Percentiles rank a stretch among this genome's conserved stretches.
Evolutionary conservation across 495 filamentous ascomycete species (phyloP).

Genomic region (Podospora australis): DNA sequence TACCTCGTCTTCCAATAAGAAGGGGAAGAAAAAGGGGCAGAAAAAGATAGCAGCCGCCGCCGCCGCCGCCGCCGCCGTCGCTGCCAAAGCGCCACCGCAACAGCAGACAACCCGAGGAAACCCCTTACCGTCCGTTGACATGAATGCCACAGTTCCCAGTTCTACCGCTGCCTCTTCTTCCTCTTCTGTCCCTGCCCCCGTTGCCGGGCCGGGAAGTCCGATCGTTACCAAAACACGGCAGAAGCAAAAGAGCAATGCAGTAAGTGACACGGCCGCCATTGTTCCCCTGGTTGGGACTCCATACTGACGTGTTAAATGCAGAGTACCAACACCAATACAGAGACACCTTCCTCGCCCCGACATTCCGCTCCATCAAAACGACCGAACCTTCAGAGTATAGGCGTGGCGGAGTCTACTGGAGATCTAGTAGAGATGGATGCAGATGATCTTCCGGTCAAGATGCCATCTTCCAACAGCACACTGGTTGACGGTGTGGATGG

Average conservation of each 20-base stretch:
- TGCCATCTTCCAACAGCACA: background rate
- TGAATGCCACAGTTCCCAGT: slow-evolving; percentile 8
- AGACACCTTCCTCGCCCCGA: no score
- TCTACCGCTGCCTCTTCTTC: background rate
- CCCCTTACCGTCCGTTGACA: slow-evolving; percentile 12
- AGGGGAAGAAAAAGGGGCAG: slow-evolving; percentile 10
- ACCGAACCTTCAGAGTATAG: background rate
- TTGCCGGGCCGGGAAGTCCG: background rate
- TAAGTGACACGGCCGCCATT: slow-evolving; percentile 5
- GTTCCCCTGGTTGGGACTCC: no score
- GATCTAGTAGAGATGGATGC: slow-evolving; percentile 14
- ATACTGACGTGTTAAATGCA: no score
- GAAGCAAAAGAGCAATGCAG: slow-evolving; percentile 6
- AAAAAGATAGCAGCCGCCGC: background rate
- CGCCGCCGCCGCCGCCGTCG: background rate
- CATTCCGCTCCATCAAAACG: background rate
- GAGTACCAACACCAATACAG: no score
- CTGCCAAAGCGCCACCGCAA: background rate
- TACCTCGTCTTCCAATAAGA: slow-evolving; percentile 5
- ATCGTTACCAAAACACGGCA: background rate
- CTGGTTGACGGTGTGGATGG: background rate
- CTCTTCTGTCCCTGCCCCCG: no score
- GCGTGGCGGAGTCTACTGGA: slow-evolving; percentile 11
- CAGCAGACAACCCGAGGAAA: background rate
- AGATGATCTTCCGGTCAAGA: slow-evolving; percentile 8